Conservation (phyloP, 768 basidiomycete species). For the Gloeopeniophorella convolvens region DNA sequence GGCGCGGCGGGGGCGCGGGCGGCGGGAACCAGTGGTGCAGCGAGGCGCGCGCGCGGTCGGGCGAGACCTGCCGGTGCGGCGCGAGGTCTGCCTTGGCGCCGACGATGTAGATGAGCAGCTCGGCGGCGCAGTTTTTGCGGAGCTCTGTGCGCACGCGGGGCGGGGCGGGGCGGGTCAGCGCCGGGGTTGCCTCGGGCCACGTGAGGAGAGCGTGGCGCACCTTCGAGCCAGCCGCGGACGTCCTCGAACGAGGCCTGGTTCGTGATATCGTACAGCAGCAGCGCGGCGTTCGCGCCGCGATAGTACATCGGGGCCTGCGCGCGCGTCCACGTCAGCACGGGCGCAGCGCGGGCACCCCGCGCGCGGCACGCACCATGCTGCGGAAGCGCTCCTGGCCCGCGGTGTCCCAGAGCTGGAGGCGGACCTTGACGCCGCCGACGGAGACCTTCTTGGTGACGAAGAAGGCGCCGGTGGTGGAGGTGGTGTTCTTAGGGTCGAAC, state of each 20-base stretch:
- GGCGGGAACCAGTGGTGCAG: constrained; percentile 87
- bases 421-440: constrained; percentile 79
- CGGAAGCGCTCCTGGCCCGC: constrained; percentile 92
- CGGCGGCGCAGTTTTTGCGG: constrained; percentile 83
- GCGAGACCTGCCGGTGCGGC: constrained; percentile 65
- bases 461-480: constrained; percentile 88
- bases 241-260: constrained; percentile 85
- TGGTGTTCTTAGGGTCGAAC: constrained; percentile 83
- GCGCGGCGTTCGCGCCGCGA: constrained; percentile 90
- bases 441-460: constrained; percentile 91
- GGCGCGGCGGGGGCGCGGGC: constrained; percentile 59
- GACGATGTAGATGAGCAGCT: constrained; percentile 91
- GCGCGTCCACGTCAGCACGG: constrained; percentile 13
- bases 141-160: constrained; percentile 46
- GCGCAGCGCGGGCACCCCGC: constrained; percentile 5
- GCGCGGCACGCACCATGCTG: constrained; percentile 58
- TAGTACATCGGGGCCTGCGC: constrained; percentile 91
- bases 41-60: constrained; percentile 77
- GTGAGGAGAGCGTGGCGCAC: constrained; percentile 32
- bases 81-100: constrained; percentile 86
- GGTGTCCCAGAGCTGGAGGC: constrained; percentile 88
- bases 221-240: constrained; percentile 87
- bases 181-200: background rate
- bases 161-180: constrained; percentile 8
- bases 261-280: constrained; percentile 94